Evolutionary conservation across 2,329 filamentous ascomycete genomes (phyloP), one percentile per base, ranked within the genome.

Genomic region (Xylariaceae sp.): DNA sequence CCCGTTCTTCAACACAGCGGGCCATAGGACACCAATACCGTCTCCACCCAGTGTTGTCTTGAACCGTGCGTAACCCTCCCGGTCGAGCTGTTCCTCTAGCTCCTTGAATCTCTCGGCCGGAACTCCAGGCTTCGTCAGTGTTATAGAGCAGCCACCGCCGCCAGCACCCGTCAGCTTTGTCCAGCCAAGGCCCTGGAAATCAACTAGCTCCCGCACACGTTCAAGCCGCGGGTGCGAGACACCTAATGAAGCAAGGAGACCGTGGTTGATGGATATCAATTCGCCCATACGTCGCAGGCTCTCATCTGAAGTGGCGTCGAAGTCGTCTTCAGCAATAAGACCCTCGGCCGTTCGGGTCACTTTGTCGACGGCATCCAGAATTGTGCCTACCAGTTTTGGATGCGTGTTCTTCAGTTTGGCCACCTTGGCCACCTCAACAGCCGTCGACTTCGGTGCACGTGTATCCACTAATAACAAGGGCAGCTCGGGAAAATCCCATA

Each of bases 161-260:
- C 94, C 94, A 1, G 94, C 94, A 39, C 94, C 94, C 0, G 94
- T 99, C 59, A 99, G 82, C 74, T 99, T 99, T 10, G 94, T 97
- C 92, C 92, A 99, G 35, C 94, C 94, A 58, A 97, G 89, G 47
- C 88, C 89, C 58, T 91, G 84, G 67, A 94, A 86, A 66, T 99
- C 93, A 53, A 96, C 88, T 30, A 99, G 79, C 75, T 96, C 93
- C 63, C 94, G 86, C 67, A 99, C 87, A 37, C 93, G 86, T 76
- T 99, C 94, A 30, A 99, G 81, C 51, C 92, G 87, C 0, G 94
- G 95, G 73, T 99, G 94, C 1, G 92, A 97, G 34, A 97, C 94
- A 6, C 94, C 94, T 2, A 99, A 79, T 0, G 92, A 88, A n/a
- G 91, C 88, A 18, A 99, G 80, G 50, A 97, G 81, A 23, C 93